Conservation (phyloP, 495 filamentous ascomycete species). For the Cercophora sp. region DNA sequence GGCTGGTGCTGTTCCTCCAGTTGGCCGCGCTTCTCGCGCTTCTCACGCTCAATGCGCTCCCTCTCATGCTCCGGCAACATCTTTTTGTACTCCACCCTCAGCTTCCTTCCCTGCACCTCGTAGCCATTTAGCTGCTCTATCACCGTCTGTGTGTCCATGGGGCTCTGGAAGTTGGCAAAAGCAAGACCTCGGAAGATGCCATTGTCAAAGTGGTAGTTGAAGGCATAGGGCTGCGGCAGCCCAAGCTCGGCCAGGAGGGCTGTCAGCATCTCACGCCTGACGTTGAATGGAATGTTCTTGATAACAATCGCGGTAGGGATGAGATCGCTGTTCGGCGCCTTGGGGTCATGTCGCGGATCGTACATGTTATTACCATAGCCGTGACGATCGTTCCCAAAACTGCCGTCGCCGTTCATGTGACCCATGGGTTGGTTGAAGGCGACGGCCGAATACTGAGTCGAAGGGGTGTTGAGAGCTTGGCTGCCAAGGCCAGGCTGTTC, state of each 20-base stretch:
- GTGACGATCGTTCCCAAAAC: slow-evolving; percentile 26
- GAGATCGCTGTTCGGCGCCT: slow-evolving; percentile 56
- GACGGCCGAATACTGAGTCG: slow-evolving; percentile 27
- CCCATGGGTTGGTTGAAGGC: slow-evolving; percentile 25
- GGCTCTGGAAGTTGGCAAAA: slow-evolving; percentile 96
- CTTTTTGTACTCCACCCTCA: slow-evolving; percentile 98
- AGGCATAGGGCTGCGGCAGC: slow-evolving; percentile 91
- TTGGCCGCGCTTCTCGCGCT: slow-evolving; percentile 92
- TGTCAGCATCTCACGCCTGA: slow-evolving; percentile 93
- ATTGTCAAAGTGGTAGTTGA: slow-evolving; percentile 99
- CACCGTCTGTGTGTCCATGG: slow-evolving; percentile 85
- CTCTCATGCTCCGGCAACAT: slow-evolving; percentile 94
- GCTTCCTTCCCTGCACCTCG: slow-evolving; percentile 88
- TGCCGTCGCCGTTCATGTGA: slow-evolving; percentile 28
- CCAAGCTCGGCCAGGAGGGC: slow-evolving; percentile 87
- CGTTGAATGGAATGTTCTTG: slow-evolving; percentile 98
- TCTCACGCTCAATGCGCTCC: slow-evolving; percentile 94
- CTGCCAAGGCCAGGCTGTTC: slow-evolving; percentile 40
- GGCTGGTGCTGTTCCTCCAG: slow-evolving; percentile 90
- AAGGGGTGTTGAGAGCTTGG: slow-evolving; percentile 35
- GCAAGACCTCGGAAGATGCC: slow-evolving; percentile 94
- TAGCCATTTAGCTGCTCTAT: slow-evolving; percentile 92
- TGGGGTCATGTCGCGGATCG: slow-evolving; percentile 32
- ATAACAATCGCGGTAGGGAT: slow-evolving; percentile 99
- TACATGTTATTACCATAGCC: slow-evolving; percentile 28